Conservation (phyloP, 805 yeast genomes). For the Lipomyces mesembrius region DNA sequence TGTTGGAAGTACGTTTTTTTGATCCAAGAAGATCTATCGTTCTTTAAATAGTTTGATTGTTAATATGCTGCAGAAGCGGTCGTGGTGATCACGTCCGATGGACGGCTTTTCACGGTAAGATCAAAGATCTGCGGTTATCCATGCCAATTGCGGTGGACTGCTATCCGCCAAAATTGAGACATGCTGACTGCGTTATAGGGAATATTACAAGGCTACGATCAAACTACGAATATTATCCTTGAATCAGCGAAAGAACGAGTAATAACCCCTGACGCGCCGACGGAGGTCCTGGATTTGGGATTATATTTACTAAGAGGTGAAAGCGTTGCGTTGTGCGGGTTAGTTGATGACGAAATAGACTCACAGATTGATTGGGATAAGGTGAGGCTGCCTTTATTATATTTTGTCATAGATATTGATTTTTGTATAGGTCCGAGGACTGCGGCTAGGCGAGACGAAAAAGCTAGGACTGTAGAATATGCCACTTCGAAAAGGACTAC, state of each 20-base stretch:
- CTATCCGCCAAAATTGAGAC: not conserved
- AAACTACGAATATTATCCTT: conserved; percentile 39
- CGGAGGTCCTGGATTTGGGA: conserved; percentile 39
- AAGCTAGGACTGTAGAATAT: conserved; percentile 15
- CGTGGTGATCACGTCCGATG: conserved; percentile 40
- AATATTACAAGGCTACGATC: conserved; percentile 40
- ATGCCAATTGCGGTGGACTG: too few relatives aligned
- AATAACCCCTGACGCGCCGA: conserved; percentile 35
- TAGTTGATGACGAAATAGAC: conserved; percentile 39
- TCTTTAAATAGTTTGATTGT: not conserved
- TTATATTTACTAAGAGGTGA: conserved; percentile 40
- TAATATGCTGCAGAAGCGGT: conserved; percentile 33
- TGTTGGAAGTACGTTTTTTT: conserved; percentile 25
- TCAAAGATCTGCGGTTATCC: not conserved
- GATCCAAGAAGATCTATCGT: not conserved
- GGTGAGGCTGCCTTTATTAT: conserved; percentile 23
- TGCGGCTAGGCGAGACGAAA: conserved; percentile 21
- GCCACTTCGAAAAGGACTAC: not conserved
- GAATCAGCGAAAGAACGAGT: conserved; percentile 37
- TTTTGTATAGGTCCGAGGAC: conserved; percentile 31
- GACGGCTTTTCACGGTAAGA: conserved; percentile 39
- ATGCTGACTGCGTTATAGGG: conserved; percentile 30
- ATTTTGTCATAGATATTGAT: not conserved
- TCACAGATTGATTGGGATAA: conserved; percentile 39
- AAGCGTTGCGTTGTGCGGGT: conserved; percentile 40